Conservation (phyloP, 805 yeast species). For the Wickerhamiella spandovensis region DNA sequence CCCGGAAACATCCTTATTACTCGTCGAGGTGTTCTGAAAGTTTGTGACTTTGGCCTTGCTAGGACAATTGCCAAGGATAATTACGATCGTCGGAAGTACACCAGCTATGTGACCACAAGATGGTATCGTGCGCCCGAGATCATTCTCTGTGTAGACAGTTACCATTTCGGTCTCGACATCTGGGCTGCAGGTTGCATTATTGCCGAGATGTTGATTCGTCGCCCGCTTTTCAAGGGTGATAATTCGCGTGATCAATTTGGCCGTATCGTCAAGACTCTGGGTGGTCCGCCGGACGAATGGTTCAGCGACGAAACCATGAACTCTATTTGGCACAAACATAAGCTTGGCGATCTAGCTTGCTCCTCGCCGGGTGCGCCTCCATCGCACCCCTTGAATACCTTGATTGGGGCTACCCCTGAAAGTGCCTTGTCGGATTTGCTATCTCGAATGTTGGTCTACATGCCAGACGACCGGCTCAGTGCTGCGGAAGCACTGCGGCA, state of each 20-base stretch:
- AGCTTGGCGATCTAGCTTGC: neutral
- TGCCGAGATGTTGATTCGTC: slow-evolving; percentile 70
- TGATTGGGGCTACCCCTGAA: neutral
- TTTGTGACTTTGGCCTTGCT: slow-evolving; percentile 90
- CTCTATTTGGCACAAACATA: neutral
- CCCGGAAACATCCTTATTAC: slow-evolving; percentile 82
- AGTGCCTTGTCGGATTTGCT: slow-evolving; percentile 30
- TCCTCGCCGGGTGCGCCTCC: neutral
- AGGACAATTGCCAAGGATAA: slow-evolving; percentile 42
- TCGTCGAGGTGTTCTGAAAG: slow-evolving; percentile 59
- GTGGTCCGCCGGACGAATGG: slow-evolving; percentile 40
- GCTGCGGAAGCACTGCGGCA: slow-evolving; percentile 48
- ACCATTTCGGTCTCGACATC: slow-evolving; percentile 47
- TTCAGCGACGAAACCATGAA: neutral
- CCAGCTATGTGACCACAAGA: slow-evolving; percentile 72
- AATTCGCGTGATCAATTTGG: slow-evolving; percentile 57
- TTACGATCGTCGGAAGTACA: slow-evolving; percentile 21
- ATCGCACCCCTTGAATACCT: neutral
- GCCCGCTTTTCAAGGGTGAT: slow-evolving; percentile 68
- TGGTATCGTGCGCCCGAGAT: slow-evolving; percentile 96
- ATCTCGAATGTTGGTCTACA: slow-evolving; percentile 49
- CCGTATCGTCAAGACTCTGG: slow-evolving; percentile 56
- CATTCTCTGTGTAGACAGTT: slow-evolving; percentile 30
- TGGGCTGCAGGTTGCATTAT: slow-evolving; percentile 93
- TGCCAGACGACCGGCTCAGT: slow-evolving; percentile 37